These are phyloP conservation scores for Camillea tinctor DNA, from an alignment of 2,329 filamentous ascomycete genomes.

Conservation along the genomic window DNA sequence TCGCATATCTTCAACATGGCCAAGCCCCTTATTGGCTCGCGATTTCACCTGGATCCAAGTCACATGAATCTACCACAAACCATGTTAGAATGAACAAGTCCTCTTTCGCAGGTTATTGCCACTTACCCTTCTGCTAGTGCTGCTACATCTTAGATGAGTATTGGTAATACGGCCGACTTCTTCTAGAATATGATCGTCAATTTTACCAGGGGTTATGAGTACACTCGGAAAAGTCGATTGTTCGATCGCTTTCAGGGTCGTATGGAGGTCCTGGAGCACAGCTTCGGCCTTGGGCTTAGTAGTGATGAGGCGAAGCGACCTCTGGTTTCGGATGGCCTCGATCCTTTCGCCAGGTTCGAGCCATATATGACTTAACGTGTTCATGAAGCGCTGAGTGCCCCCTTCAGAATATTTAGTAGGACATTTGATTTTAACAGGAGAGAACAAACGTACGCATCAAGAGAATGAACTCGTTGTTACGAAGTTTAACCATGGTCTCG, in stretches of 20 bases:
- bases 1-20: conserved; percentile 37
- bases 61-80: conserved; percentile 32
- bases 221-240: conserved; percentile 24
- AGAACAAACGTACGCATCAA: conserved; percentile 42
- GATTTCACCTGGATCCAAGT: conserved; percentile 40
- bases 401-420: conserved; percentile 24
- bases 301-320: conserved; percentile 36
- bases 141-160: conserved; percentile 18
- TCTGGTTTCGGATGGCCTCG: conserved; percentile 32
- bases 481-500: conserved; percentile 38
- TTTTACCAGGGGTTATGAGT: conserved; percentile 23
- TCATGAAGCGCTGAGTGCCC: conserved; percentile 37
- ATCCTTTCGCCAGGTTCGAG: conserved; percentile 38
- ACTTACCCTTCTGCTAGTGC: conserved; percentile 25
- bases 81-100: background rate
- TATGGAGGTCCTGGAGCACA: conserved; percentile 35
- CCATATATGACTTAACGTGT: conserved; percentile 27
- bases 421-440: background rate
- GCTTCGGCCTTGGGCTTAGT: conserved; percentile 36
- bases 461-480: conserved; percentile 41
- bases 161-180: conserved; percentile 40
- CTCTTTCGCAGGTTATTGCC: background rate
- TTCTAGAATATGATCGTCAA: conserved; percentile 30
- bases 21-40: conserved; percentile 8
- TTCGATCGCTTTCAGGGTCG: conserved; percentile 27